Percentiles rank a stretch among this genome's conserved stretches.
phyloP scores from a whole-genome alignment of 2,329 filamentous ascomycete genomes.

The Ceratocystis ficicola region DNA sequence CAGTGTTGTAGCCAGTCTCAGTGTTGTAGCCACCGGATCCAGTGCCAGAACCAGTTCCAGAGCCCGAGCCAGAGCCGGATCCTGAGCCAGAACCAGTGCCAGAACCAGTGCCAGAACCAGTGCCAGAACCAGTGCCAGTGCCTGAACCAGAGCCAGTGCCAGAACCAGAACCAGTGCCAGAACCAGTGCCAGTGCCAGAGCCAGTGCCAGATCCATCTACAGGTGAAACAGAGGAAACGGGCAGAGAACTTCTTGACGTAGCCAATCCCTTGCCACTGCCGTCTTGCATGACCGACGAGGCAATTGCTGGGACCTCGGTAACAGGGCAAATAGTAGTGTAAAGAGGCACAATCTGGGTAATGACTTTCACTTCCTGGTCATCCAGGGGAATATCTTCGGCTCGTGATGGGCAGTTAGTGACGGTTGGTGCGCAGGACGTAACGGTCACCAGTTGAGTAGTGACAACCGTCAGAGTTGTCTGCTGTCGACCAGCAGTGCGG shows the following conservation, averaged over 20 bases:
- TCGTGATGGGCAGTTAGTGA: constrained; percentile 43
- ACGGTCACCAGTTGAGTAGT: constrained; percentile 45
- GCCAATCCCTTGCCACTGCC: constrained; percentile 20
- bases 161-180: neutral
- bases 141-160: neutral
- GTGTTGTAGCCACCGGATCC: neutral
- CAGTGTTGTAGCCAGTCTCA: constrained; percentile 23
- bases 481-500: constrained; percentile 21
- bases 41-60: no score
- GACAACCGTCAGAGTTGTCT: constrained; percentile 39
- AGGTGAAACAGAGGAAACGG: constrained; percentile 13
- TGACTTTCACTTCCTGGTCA: constrained; percentile 29
- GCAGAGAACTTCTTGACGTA: constrained; percentile 1
- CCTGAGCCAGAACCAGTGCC: constrained; percentile 39
- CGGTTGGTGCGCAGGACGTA: constrained; percentile 45
- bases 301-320: constrained; percentile 32
- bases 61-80: constrained; percentile 33
- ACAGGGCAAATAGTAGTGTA: constrained; percentile 38
- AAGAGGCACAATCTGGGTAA: constrained; percentile 33
- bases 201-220: neutral
- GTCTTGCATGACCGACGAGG: constrained; percentile 31
- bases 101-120: constrained; percentile 27
- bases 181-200: neutral
- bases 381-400: constrained; percentile 29
- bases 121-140: neutral